Conservation (phyloP, 495 filamentous ascomycete species). For the Delitschia confertaspora region DNA sequence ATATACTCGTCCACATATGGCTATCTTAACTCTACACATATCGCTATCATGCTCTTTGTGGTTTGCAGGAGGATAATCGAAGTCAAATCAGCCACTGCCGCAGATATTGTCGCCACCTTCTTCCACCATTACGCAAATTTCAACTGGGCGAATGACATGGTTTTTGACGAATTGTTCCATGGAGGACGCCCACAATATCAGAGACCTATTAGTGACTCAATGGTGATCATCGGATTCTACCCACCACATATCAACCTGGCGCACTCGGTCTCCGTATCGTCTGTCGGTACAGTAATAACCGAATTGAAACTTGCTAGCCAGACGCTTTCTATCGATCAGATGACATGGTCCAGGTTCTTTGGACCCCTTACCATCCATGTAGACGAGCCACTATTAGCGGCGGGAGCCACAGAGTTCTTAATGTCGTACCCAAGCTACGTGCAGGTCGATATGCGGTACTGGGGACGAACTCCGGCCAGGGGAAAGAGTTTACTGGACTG, state of each 20-base stretch:
- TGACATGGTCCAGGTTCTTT: constrained; percentile 40
- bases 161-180: constrained; percentile 47
- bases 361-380: constrained; percentile 9
- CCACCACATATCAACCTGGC: constrained; percentile 48
- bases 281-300: constrained; percentile 38
- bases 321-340: constrained; percentile 28
- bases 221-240: constrained; percentile 48
- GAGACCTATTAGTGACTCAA: constrained; percentile 44
- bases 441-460: constrained; percentile 48
- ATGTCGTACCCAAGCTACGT: constrained; percentile 40
- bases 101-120: constrained; percentile 44
- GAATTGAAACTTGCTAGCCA: constrained; percentile 42
- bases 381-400: background rate
- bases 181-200: constrained; percentile 36
- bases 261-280: constrained; percentile 40
- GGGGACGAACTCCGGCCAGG: constrained; percentile 41
- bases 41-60: constrained; percentile 46
- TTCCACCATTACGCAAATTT: constrained; percentile 51
- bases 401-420: constrained; percentile 39
- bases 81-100: constrained; percentile 26
- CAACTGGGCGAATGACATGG: constrained; percentile 41
- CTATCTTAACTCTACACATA: constrained; percentile 49
- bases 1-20: constrained; percentile 51
- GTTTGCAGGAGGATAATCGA: constrained; percentile 42
- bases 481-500: constrained; percentile 44